Conservation (phyloP, 805 yeast genomes). For the Isabelozyma heimii region DNA sequence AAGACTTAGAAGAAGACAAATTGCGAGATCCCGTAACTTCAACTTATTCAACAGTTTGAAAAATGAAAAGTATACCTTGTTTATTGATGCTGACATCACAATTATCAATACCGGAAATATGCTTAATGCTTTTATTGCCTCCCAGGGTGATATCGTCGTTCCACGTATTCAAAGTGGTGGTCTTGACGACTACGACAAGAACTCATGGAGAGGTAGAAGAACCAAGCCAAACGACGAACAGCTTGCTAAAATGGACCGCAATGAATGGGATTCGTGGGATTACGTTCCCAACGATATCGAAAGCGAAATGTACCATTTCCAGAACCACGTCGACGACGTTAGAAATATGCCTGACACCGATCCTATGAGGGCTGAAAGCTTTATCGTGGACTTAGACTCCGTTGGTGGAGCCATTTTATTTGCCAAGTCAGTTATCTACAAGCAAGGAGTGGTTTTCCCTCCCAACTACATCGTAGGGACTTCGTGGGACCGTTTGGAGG, state of each 20-base stretch:
- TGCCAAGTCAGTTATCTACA: conserved; percentile 39
- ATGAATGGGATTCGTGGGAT: conserved; percentile 27
- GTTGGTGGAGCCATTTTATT: conserved; percentile 54
- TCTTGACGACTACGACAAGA: conserved; percentile 32
- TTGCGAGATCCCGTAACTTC: conserved; percentile 38
- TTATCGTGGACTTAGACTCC: conserved; percentile 36
- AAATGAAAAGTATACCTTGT: conserved; percentile 30
- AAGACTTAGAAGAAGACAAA: conserved; percentile 30
- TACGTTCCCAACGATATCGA: conserved; percentile 32
- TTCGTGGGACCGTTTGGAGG: conserved; percentile 45
- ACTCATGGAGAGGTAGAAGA: conserved; percentile 41
- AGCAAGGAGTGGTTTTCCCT: conserved; percentile 47
- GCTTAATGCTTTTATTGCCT: conserved; percentile 21
- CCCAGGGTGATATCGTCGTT: conserved; percentile 33
- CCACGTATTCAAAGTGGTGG: conserved; percentile 30
- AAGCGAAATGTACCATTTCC: conserved; percentile 28
- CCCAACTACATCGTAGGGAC: conserved; percentile 46
- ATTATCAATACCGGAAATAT: conserved; percentile 20
- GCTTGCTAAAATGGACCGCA: conserved; percentile 20
- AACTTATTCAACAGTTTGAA: conserved; percentile 23
- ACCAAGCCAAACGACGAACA: conserved; percentile 28
- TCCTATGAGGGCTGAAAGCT: conserved; percentile 5
- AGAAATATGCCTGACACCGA: conserved; percentile 4
- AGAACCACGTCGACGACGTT: conserved; percentile 10
- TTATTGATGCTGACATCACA: conserved; percentile 36